Evolutionary conservation across 306 rosid genomes (phyloP).

Genomic region (Pueraria montana): DNA sequence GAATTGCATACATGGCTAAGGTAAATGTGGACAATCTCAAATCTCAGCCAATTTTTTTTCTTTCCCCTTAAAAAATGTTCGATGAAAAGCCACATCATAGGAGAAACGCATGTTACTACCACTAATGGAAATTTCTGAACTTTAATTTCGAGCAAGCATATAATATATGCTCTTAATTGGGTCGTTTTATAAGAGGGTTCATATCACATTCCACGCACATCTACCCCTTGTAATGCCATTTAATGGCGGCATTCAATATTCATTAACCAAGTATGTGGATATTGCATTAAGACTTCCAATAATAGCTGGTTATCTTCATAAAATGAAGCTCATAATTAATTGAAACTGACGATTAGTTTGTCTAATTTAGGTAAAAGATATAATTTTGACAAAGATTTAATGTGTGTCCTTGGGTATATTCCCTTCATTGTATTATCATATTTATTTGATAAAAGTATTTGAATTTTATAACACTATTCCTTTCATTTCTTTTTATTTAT

Average conservation of each 20-base stretch:
- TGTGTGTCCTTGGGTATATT: neutral
- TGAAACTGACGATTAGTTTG: neutral
- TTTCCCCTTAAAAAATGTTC: no score
- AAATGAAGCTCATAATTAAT: neutral
- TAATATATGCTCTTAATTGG: neutral
- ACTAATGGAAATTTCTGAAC: neutral
- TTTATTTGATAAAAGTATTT: neutral
- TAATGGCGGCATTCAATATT: neutral
- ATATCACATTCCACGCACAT: neutral
- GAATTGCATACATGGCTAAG: conserved; percentile 43
- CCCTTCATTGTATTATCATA: neutral
- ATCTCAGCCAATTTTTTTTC: no score
- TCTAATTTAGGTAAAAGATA: neutral
- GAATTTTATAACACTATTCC: neutral
- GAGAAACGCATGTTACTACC: neutral
- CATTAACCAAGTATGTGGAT: neutral
- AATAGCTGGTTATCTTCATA: neutral
- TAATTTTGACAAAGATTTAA: conserved; percentile 8
- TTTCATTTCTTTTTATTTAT: neutral
- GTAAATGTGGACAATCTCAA: neutral
- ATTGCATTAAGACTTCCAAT: neutral
- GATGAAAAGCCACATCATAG: no score
- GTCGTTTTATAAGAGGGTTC: neutral
- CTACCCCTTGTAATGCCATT: conserved; percentile 6
- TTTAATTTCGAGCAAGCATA: neutral